Conservation (phyloP, 192 early-diverging fungal species). For the Coemansia sp. region DNA sequence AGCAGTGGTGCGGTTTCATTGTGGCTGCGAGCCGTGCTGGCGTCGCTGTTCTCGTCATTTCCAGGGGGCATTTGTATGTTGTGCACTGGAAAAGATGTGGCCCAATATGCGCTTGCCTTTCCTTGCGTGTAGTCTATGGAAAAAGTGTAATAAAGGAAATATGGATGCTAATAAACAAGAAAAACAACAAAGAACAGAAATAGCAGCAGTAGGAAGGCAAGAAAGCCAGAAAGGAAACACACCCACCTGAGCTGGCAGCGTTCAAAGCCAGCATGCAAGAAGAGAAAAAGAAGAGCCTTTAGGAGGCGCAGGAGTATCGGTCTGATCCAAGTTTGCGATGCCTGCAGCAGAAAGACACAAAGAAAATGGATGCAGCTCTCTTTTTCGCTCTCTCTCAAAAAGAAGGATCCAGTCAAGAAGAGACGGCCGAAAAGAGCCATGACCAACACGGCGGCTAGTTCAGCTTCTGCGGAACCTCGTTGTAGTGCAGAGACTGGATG, state of each 20-base stretch:
- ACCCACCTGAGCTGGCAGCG: too few species aligned
- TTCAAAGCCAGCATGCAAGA: background rate
- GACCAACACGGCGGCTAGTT: slow-evolving; percentile 19
- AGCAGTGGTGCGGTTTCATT: slow-evolving; percentile 33
- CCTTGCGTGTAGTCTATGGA: background rate
- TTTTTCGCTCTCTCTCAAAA: too few species aligned
- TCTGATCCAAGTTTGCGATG: too few species aligned
- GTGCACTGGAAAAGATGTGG: background rate
- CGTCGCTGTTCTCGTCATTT: slow-evolving; percentile 7
- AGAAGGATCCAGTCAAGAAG: background rate
- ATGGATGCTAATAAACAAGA: background rate
- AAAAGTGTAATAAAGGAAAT: background rate
- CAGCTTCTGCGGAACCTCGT: slow-evolving; percentile 60
- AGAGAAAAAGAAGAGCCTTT: background rate
- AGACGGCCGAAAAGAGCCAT: background rate
- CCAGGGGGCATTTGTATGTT: background rate
- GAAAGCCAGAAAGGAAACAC: background rate
- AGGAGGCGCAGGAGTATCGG: too few species aligned
- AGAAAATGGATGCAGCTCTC: too few species aligned
- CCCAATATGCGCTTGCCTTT: background rate
- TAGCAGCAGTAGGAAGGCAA: background rate
- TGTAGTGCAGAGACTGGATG: slow-evolving; percentile 67
- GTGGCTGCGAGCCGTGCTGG: background rate
- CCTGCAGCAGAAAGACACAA: too few species aligned
- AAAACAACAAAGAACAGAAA: background rate